Percentiles rank a stretch among this genome's conserved stretches.
These are phyloP conservation scores for Saturnispora diversa DNA, from an alignment of 805 yeast genomes.

Conservation along the genomic window DNA sequence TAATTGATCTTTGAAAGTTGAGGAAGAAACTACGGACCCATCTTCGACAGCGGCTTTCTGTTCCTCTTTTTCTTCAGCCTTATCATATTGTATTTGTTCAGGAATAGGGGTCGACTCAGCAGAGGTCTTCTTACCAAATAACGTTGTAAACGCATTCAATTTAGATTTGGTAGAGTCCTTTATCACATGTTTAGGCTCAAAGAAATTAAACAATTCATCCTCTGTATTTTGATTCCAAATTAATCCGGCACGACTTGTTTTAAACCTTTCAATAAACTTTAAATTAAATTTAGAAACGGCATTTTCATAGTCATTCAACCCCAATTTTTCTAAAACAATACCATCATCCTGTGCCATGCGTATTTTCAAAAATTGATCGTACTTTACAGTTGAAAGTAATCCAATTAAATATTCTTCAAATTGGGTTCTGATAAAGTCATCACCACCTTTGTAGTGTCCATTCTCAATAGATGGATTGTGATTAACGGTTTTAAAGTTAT, in stretches of 20 bases:
- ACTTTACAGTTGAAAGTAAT: constrained; percentile 63
- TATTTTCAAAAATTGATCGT: constrained; percentile 42
- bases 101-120: too few species aligned
- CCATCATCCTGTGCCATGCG: neutral
- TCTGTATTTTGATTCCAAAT: constrained; percentile 53
- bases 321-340: constrained; percentile 12
- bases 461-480: constrained; percentile 34
- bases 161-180: constrained; percentile 9
- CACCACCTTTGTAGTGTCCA: constrained; percentile 53
- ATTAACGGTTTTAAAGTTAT: constrained; percentile 25
- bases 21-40: neutral
- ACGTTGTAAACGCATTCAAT: constrained; percentile 9
- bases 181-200: constrained; percentile 29
- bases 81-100: neutral
- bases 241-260: constrained; percentile 42
- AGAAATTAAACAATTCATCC: constrained; percentile 51
- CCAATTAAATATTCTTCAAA: constrained; percentile 88
- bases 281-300: constrained; percentile 22
- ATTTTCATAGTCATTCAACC: constrained; percentile 18
- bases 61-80: neutral
- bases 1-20: neutral
- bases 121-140: constrained; percentile 14
- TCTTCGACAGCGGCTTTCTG: neutral
- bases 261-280: constrained; percentile 47
- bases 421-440: constrained; percentile 78